Conservation (phyloP, 179 eudicot genomes). For the Beta lomatogona region DNA sequence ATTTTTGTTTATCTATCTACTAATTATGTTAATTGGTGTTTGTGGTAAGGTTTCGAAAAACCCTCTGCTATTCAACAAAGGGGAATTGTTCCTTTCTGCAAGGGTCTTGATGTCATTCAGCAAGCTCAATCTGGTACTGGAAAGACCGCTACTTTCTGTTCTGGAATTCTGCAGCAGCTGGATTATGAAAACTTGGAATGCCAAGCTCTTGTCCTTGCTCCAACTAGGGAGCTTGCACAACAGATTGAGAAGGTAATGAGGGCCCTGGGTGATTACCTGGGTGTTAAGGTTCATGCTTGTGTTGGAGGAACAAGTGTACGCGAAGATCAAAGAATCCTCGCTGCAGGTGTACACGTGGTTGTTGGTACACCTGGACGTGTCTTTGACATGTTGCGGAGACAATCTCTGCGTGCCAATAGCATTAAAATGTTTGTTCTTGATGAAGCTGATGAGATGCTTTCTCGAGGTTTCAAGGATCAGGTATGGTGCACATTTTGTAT, state of each 20-base stretch:
- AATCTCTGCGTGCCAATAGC: slow-evolving; percentile 32
- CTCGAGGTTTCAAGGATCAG: slow-evolving; percentile 47
- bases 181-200: slow-evolving; percentile 38
- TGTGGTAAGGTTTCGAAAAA: slow-evolving; percentile 41
- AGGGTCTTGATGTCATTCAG: slow-evolving; percentile 47
- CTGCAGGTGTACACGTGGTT: slow-evolving; percentile 42
- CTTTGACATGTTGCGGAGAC: slow-evolving; percentile 42
- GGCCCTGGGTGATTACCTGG: slow-evolving; percentile 41
- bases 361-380: slow-evolving; percentile 51
- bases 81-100: slow-evolving; percentile 47
- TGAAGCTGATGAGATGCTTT: slow-evolving; percentile 50
- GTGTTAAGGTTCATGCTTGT: slow-evolving; percentile 47
- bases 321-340: slow-evolving; percentile 42
- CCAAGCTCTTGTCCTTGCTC: slow-evolving; percentile 45
- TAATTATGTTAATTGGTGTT: neutral
- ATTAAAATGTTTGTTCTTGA: slow-evolving; percentile 46
- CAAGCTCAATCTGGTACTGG: slow-evolving; percentile 49
- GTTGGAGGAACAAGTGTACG: slow-evolving; percentile 44
- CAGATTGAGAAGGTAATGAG: slow-evolving; percentile 48
- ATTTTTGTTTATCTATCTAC: neutral
- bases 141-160: slow-evolving; percentile 43
- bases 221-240: slow-evolving; percentile 46
- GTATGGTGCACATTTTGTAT: slow-evolving; percentile 3
- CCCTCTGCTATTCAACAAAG: slow-evolving; percentile 51
- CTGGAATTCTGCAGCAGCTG: slow-evolving; percentile 39